Percentiles rank a stretch among this genome's conserved stretches.
These are phyloP conservation scores for Cinchona pubescens DNA, from an alignment of 257 asterid genomes.

Conservation along the genomic window DNA sequence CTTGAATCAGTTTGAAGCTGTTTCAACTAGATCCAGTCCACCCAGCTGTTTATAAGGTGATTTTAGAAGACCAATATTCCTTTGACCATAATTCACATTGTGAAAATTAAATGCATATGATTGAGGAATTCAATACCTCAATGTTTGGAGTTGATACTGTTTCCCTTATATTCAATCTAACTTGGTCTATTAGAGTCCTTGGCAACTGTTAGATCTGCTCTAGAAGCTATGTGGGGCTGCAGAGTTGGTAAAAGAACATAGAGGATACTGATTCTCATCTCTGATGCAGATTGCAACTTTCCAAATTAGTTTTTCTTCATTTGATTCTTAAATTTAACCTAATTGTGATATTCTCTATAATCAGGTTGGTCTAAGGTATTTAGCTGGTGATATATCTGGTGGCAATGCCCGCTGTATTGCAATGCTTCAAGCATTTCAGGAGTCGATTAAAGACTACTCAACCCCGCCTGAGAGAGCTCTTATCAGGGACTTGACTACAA, in stretches of 20 bases:
- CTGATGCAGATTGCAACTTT: background rate
- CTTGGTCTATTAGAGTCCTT: background rate
- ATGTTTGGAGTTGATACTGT: background rate
- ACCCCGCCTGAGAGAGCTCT: slow-evolving; percentile 74
- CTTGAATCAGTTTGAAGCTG: slow-evolving; percentile 70
- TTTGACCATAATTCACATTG: background rate
- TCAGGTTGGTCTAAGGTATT: slow-evolving; percentile 84
- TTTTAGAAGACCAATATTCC: slow-evolving; percentile 8
- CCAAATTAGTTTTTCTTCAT: background rate
- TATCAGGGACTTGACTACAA: slow-evolving; percentile 74
- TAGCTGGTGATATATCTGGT: slow-evolving; percentile 85
- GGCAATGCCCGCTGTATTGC: slow-evolving; percentile 94
- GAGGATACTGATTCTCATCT: background rate
- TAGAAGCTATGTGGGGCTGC: background rate
- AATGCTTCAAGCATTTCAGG: slow-evolving; percentile 87
- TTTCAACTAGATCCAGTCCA: slow-evolving; percentile 75
- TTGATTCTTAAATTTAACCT: background rate
- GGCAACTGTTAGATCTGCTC: slow-evolving; percentile 2
- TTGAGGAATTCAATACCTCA: background rate
- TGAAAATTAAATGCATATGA: background rate
- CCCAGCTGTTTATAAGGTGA: slow-evolving; percentile 79
- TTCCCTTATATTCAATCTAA: background rate
- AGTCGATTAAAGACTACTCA: slow-evolving; percentile 66
- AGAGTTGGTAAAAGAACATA: background rate
- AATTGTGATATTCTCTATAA: slow-evolving; percentile 19